phyloP scores from a whole-genome alignment of 352 stramenopile genomes.

The Globisporangium recalcitrans region DNA sequence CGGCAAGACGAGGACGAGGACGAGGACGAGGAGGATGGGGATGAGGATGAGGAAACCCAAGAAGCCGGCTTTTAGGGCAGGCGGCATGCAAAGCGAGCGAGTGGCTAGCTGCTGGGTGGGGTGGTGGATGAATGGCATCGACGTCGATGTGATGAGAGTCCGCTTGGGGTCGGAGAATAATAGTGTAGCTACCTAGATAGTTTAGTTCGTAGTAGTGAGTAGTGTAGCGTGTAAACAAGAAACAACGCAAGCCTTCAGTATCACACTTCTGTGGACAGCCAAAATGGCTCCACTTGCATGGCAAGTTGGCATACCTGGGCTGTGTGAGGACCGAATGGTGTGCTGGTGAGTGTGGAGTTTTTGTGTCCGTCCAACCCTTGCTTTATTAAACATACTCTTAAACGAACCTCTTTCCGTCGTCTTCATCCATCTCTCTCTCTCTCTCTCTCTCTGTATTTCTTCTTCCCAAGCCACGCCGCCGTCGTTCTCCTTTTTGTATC shows the following conservation, averaged over 20 bases:
- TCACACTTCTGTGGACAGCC: not conserved
- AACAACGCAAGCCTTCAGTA: not conserved
- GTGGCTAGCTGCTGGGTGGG: too few relatives aligned
- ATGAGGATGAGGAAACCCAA: slow-evolving; percentile 1
- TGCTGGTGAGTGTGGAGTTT: not conserved
- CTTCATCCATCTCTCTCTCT: not conserved
- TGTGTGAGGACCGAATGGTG: not conserved
- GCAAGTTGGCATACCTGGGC: not conserved
- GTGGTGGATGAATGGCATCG: not conserved
- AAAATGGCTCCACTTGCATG: too few relatives aligned
- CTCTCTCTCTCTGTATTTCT: not conserved
- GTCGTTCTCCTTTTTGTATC: not conserved
- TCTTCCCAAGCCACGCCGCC: not conserved
- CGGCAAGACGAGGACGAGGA: slow-evolving; percentile 24
- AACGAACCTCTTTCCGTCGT: not conserved
- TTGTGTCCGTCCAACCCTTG: not conserved
- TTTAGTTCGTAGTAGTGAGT: too few relatives aligned
- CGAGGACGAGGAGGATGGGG: slow-evolving; percentile 24
- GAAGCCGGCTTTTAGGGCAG: not conserved
- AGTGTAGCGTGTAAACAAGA: too few relatives aligned
- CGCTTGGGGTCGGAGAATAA: too few relatives aligned
- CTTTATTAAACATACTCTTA: slow-evolving; percentile 5
- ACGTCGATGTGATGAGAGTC: too few relatives aligned
- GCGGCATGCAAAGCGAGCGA: too few relatives aligned
- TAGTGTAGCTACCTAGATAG: too few relatives aligned